These are phyloP conservation scores for Phytophthora fragariae DNA, from an alignment of 352 stramenopile genomes.

Conservation along the genomic window DNA sequence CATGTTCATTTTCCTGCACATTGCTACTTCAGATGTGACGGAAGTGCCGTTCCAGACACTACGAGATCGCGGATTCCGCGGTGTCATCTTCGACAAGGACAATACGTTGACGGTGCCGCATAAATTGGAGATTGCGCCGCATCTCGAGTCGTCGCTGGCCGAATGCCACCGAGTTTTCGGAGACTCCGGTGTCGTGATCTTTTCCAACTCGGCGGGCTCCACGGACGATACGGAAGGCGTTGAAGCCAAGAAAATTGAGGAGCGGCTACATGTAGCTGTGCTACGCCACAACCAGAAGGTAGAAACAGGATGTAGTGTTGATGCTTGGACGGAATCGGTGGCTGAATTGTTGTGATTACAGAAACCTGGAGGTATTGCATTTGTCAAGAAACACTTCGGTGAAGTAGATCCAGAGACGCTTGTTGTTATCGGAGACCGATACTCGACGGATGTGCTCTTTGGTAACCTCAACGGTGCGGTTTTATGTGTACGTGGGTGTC, in stretches of 20 bases:
- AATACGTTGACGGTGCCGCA: slow-evolving; percentile 97
- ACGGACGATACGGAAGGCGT: slow-evolving; percentile 89
- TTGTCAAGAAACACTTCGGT: slow-evolving; percentile 90
- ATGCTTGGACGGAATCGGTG: neutral
- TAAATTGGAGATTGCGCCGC: slow-evolving; percentile 77
- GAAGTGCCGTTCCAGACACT: slow-evolving; percentile 84
- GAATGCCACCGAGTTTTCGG: slow-evolving; percentile 93
- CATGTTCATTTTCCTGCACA: neutral
- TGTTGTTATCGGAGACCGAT: slow-evolving; percentile 97
- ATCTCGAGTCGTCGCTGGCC: slow-evolving; percentile 69
- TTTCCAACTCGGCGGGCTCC: slow-evolving; percentile 97
- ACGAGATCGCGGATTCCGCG: slow-evolving; percentile 87
- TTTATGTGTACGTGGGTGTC: neutral
- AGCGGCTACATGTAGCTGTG: slow-evolving; percentile 83
- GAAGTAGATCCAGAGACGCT: slow-evolving; percentile 76
- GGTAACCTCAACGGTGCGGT: slow-evolving; percentile 93
- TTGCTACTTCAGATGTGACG: slow-evolving; percentile 64
- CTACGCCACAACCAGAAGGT: slow-evolving; percentile 93
- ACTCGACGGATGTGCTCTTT: slow-evolving; percentile 98
- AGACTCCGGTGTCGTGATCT: slow-evolving; percentile 87
- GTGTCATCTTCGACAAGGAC: slow-evolving; percentile 98
- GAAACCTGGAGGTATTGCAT: slow-evolving; percentile 93
- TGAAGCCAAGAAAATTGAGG: slow-evolving; percentile 86
- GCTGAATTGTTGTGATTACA: slow-evolving; percentile 26
- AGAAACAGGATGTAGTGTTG: neutral